Evolutionary conservation across 345 rosid species (phyloP).

Genomic region (Eucalyptus marginata): DNA sequence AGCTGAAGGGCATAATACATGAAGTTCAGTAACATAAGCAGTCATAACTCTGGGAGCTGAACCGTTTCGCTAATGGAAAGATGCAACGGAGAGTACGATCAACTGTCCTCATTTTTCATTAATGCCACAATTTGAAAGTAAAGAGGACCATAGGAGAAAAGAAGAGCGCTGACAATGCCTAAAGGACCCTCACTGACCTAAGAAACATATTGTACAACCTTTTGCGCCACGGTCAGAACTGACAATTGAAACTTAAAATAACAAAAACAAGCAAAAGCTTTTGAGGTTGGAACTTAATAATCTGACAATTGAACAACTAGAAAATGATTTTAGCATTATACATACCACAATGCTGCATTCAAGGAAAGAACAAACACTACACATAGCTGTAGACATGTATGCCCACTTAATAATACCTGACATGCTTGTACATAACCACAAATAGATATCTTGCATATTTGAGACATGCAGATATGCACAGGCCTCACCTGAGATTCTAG

Average conservation of each 20-base stretch:
- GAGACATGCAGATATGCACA: neutral
- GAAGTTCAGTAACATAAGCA: neutral
- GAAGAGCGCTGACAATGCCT: neutral
- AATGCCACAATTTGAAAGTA: neutral
- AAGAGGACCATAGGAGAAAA: neutral
- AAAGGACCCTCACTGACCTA: neutral
- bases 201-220: neutral
- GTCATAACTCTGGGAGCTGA: neutral
- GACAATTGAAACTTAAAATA: neutral
- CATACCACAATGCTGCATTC: neutral
- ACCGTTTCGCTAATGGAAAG: neutral
- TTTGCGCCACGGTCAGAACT: neutral
- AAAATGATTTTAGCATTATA: neutral
- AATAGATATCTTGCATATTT: neutral
- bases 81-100: neutral
- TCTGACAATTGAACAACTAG: neutral
- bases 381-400: neutral
- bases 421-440: neutral
- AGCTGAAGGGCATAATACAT: neutral
- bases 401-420: neutral
- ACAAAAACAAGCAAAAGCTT: neutral
- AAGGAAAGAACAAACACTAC: neutral
- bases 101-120: neutral
- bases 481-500: neutral
- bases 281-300: neutral